Evolutionary conservation across 2,329 filamentous ascomycete species (phyloP).

Genomic region (Plectosphaerella plurivora): DNA sequence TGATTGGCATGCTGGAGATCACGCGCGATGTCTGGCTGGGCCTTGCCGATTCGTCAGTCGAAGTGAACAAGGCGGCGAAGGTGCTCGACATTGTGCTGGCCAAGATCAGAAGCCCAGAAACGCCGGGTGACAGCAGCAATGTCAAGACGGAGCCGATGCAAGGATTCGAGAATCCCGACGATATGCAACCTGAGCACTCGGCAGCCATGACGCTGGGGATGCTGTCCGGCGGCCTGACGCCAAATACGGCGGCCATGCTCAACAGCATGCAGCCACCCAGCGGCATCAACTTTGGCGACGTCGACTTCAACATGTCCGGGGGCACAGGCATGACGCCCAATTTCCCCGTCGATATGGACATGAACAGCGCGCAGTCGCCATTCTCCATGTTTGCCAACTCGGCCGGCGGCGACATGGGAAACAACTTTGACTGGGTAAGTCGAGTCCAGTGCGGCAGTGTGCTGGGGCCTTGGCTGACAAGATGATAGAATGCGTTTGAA

Average conservation of each 20-base stretch:
- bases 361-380: conserved; percentile 36
- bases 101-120: conserved; percentile 58
- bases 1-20: conserved; percentile 69
- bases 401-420: conserved; percentile 32
- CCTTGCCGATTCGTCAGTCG: conserved; percentile 73
- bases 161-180: neutral
- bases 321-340: conserved; percentile 29
- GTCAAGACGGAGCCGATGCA: conserved; percentile 8
- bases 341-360: conserved; percentile 27
- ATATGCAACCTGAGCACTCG: conserved; percentile 30
- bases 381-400: conserved; percentile 49
- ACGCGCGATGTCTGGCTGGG: conserved; percentile 77
- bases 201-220: conserved; percentile 37
- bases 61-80: conserved; percentile 81
- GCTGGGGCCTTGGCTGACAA: conserved; percentile 16
- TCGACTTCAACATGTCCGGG: conserved; percentile 36
- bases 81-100: conserved; percentile 80
- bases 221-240: conserved; percentile 31
- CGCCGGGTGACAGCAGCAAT: neutral
- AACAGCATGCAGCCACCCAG: conserved; percentile 23
- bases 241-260: conserved; percentile 20
- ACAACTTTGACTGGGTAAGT: conserved; percentile 57
- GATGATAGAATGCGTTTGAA: conserved; percentile 47
- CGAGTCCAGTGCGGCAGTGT: neutral
- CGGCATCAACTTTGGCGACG: conserved; percentile 35